Evolutionary conservation across 2,329 filamentous ascomycete genomes (phyloP).

Genomic region (Didymella lethalis): DNA sequence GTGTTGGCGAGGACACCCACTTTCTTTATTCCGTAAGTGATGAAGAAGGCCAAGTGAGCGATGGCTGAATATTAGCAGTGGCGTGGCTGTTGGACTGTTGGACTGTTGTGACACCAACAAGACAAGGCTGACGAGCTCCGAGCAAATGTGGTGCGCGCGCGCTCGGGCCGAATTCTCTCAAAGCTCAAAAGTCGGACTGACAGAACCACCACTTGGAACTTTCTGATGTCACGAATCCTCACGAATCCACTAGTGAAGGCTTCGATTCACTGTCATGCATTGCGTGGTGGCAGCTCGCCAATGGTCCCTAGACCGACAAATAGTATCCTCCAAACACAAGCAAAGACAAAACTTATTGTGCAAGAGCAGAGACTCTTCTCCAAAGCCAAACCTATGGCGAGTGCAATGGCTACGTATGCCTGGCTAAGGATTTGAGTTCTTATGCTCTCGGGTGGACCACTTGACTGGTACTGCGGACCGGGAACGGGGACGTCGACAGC

Average conservation of each 20-base stretch:
- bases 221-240: not conserved
- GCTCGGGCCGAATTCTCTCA: slow-evolving; percentile 1
- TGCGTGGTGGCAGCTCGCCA: too few relatives aligned
- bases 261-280: not conserved
- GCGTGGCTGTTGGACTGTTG: not conserved
- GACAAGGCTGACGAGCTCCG: not conserved
- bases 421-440: not conserved
- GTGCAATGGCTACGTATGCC: not conserved
- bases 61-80: not conserved
- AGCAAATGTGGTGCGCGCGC: not conserved
- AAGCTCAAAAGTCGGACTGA: not conserved
- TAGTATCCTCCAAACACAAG: not conserved
- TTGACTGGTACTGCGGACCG: not conserved
- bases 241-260: too few relatives aligned
- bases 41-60: not conserved
- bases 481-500: not conserved
- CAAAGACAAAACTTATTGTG: not conserved
- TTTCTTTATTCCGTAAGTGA: not conserved
- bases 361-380: not conserved
- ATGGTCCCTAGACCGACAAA: not conserved
- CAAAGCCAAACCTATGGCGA: not conserved
- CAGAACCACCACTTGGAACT: too few relatives aligned
- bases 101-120: slow-evolving; percentile 1
- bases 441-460: not conserved
- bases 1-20: slow-evolving; percentile 1